These are phyloP conservation scores for Stylosanthes scabra DNA, from an alignment of 331 rosid species.

Conservation along the genomic window DNA sequence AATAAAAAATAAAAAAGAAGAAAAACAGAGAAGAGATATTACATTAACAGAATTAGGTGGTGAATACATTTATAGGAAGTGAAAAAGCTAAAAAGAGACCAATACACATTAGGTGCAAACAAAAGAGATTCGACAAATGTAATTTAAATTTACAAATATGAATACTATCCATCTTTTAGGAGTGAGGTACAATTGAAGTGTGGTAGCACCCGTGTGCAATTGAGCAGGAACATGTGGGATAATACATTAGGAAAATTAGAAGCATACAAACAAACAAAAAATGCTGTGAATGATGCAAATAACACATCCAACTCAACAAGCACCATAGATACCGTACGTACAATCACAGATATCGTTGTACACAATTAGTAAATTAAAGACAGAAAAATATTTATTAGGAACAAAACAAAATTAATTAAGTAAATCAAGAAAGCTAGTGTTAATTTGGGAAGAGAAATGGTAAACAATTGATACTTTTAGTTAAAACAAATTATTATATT, in stretches of 20 bases:
- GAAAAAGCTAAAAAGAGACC: neutral
- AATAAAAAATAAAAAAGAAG: no score
- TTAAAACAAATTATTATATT: no score
- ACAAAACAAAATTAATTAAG: neutral
- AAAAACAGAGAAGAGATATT: no score
- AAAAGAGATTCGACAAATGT: neutral
- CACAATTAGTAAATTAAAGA: neutral
- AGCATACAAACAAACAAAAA: slow-evolving; percentile 21
- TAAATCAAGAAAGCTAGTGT: no score
- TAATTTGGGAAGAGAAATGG: no score
- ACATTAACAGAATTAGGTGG: no score
- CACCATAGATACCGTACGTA: neutral
- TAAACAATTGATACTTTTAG: no score
- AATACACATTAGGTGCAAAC: neutral
- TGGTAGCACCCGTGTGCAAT: slow-evolving; percentile 41
- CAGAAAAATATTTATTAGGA: neutral
- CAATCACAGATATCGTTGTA: no score
- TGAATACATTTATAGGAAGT: neutral
- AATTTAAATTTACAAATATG: neutral
- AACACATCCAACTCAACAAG: slow-evolving; percentile 8
- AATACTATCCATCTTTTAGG: neutral
- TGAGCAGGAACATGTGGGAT: slow-evolving; percentile 27
- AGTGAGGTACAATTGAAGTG: slow-evolving; percentile 21
- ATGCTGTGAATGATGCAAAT: slow-evolving; percentile 5
- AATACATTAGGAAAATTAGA: slow-evolving; percentile 11